Base-by-base conservation (phyloP, 139 green algal species). In the Gonium pectorale region DNA sequence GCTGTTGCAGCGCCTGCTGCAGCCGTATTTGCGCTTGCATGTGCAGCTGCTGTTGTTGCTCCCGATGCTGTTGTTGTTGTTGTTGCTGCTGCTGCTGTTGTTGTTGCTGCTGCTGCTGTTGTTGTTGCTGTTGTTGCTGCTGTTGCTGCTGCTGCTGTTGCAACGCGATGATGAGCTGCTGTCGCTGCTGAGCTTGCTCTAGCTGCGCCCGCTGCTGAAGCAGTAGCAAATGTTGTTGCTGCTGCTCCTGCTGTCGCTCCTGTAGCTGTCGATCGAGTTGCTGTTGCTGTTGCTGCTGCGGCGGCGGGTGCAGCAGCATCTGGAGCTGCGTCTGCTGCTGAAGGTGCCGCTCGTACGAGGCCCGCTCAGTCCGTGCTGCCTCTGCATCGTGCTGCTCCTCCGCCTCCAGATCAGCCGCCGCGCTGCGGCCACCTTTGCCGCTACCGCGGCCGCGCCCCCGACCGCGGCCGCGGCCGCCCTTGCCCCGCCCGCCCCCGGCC, bases 51-150 rank as follows among this genome's bases (percentile, higher is more conserved):
- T 80, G 54, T 33, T 79, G 46, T 29, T 64, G 62, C 2, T 73
- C 27, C 37, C 70, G 62, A 68, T 86, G 67, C 73, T 83, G 75
- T 8, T 75, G 51, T 37, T 75, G 26, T 38, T 62, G 11, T 51
- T 68, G 52, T 59, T 81, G 67, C 44, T 77, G 33, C 70, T 71
- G 49, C 24, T 85, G 63, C 46, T 46, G 37, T 27, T 33, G 43
- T 9, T 52, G 26, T 33, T 64, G 35, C 63, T 60, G 73, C 66
- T 59, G 35, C 38, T 60, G 46, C 64, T 75, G 62, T 1, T 31
- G 33, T 21, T 27, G 31, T 13, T 26, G 63, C 54, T 68, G 35
- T 24, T 80, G n/a, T 62, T 89, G 43, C 29, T 66, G 33, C 52
- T 67, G 72, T 49, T 37, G 33, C 22, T 80, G 72, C 72, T 37